Evolutionary conservation across 371 early-diverging fungal genomes (phyloP).

Genomic region (Basidiobolus meristosporus): DNA sequence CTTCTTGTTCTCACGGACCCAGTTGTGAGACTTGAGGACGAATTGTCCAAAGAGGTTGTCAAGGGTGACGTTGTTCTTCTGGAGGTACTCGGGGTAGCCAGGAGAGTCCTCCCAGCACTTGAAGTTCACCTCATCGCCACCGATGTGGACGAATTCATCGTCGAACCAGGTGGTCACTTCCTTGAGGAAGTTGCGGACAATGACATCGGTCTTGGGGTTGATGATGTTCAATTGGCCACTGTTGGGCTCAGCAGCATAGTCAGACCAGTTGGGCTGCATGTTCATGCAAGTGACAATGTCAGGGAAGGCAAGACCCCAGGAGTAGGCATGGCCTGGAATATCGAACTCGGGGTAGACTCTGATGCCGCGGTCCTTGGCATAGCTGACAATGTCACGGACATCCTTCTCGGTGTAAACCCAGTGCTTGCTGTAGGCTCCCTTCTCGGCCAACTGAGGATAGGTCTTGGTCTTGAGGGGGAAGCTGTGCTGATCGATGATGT

Average conservation of each 20-base stretch:
- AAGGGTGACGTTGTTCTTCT: conserved; percentile 6
- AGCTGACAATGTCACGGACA: conserved; percentile 29
- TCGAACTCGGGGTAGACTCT: conserved; percentile 63
- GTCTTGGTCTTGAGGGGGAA: conserved; percentile 42
- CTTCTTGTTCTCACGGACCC: conserved; percentile 15
- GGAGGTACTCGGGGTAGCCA: conserved; percentile 10
- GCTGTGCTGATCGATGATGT: conserved; percentile 56
- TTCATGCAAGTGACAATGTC: conserved; percentile 19
- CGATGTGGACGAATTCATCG: conserved; percentile 47
- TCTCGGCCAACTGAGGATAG: conserved; percentile 34
- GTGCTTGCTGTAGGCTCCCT: conserved; percentile 39
- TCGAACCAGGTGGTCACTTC: conserved; percentile 35
- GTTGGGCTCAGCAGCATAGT: conserved; percentile 37
- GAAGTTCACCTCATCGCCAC: conserved; percentile 57
- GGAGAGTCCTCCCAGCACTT: conserved; percentile 37
- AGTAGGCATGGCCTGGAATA: conserved; percentile 53
- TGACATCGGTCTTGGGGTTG: conserved; percentile 21
- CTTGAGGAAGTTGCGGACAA: conserved; percentile 34
- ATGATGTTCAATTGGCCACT: conserved; percentile 54
- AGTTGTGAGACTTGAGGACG: conserved; percentile 6
- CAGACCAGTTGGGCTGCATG: conserved; percentile 14
- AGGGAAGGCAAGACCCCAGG: conserved; percentile 14
- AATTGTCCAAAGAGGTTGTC: conserved; percentile 10
- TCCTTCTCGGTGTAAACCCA: conserved; percentile 35
- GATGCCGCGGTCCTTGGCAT: conserved; percentile 48